These are phyloP conservation scores for Neurospora africana DNA, from an alignment of 495 filamentous ascomycete species.

Conservation along the genomic window DNA sequence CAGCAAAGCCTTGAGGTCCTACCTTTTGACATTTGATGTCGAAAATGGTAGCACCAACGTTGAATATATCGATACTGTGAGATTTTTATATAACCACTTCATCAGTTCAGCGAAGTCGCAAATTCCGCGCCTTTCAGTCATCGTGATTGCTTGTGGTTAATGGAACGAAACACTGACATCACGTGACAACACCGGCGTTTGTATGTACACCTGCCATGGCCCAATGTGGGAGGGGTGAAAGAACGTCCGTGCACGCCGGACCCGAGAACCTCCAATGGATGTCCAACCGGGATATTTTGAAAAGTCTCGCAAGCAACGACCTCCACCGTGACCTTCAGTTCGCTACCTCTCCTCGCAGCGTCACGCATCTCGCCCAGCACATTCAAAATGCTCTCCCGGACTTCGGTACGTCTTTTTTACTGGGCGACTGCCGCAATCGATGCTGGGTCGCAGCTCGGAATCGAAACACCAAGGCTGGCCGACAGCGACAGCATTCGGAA, in stretches of 20 bases:
- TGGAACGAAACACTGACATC: neutral
- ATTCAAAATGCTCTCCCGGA: conserved; percentile 55
- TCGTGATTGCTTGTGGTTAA: neutral
- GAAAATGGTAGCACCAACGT: neutral
- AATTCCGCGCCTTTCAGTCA: neutral
- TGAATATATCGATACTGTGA: neutral
- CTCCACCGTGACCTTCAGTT: conserved; percentile 16
- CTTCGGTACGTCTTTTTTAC: conserved; percentile 43
- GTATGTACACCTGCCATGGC: neutral
- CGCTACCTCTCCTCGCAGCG: conserved; percentile 4
- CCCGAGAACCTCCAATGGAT: conserved; percentile 9
- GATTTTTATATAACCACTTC: neutral
- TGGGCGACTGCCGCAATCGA: neutral
- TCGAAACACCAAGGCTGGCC: neutral
- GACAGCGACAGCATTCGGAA: neutral
- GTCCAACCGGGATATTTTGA: conserved; percentile 19
- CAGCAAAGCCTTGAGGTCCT: neutral
- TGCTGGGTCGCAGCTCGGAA: neutral
- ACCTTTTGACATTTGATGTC: neutral
- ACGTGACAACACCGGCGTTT: neutral
- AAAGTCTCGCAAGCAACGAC: conserved; percentile 30
- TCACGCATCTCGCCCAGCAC: conserved; percentile 11
- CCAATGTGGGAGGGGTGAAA: neutral
- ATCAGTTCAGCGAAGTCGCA: neutral
- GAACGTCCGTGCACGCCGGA: neutral